Percentiles rank a stretch among this genome's conserved stretches.
Evolutionary conservation across 768 basidiomycete genomes (phyloP).

Genomic region (Boletus bicolor): DNA sequence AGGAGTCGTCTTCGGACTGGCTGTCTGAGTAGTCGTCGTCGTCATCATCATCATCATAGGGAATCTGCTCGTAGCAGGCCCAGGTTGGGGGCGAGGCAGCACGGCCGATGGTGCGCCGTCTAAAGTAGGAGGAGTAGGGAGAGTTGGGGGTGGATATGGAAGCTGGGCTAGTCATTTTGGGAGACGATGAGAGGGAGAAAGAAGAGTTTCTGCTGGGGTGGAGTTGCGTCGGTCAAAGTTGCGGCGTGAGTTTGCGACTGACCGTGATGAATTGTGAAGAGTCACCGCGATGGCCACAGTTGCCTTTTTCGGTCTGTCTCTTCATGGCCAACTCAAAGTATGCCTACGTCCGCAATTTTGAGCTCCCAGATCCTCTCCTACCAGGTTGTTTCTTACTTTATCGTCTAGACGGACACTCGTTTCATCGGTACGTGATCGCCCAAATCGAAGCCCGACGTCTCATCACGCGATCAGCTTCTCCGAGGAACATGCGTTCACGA

Average conservation of each 20-base stretch:
- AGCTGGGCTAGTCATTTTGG: conserved; percentile 24
- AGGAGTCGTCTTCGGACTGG: conserved; percentile 52
- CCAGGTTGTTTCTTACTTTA: conserved; percentile 83
- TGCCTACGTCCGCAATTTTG: conserved; percentile 86
- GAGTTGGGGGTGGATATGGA: conserved; percentile 22
- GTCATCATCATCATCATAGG: conserved; percentile 60
- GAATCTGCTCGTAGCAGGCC: conserved; percentile 91
- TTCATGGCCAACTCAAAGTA: conserved; percentile 91
- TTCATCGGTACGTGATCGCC: conserved; percentile 67
- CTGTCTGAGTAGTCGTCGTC: conserved; percentile 57
- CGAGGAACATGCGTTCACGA: conserved; percentile 74
- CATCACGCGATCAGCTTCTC: conserved; percentile 60
- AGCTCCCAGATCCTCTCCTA: conserved; percentile 82
- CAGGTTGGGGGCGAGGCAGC: conserved; percentile 83
- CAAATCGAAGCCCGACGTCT: neutral
- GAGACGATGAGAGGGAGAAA: neutral
- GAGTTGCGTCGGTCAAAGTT: neutral
- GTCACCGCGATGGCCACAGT: conserved; percentile 1
- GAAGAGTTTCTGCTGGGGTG: neutral
- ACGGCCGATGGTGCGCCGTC: conserved; percentile 72
- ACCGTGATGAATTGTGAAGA: conserved; percentile 19
- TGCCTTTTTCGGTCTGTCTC: conserved; percentile 17
- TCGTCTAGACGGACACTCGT: conserved; percentile 89
- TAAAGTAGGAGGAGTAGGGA: conserved; percentile 38
- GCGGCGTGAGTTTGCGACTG: neutral